Percentiles rank a stretch among this genome's conserved stretches.
Evolutionary conservation across 768 basidiomycete genomes (phyloP).

Genomic region (Naganishia antarctica): DNA sequence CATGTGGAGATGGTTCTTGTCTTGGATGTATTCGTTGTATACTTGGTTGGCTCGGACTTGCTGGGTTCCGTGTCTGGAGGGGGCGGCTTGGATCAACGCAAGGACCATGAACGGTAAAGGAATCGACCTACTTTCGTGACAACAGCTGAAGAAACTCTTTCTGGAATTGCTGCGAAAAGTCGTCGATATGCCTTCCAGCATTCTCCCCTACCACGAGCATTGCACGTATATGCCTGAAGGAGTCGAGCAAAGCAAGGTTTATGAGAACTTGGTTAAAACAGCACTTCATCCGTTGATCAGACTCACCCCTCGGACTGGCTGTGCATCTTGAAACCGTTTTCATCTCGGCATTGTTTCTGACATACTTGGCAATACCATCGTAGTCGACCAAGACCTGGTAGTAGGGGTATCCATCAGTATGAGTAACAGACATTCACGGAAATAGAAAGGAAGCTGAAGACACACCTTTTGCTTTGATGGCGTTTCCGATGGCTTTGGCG

Average conservation of each 20-base stretch:
- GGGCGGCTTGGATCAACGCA: not conserved
- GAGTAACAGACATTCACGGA: not conserved
- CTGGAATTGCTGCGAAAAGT: constrained; percentile 84
- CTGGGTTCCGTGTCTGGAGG: constrained; percentile 79
- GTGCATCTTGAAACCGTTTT: constrained; percentile 99
- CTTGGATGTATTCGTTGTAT: constrained; percentile 95
- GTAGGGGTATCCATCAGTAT: not conserved
- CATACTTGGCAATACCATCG: constrained; percentile 99
- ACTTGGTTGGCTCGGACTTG: constrained; percentile 90
- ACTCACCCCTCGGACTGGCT: constrained; percentile 51
- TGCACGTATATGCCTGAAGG: constrained; percentile 72
- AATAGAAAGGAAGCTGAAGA: not conserved
- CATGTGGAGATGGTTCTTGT: constrained; percentile 94
- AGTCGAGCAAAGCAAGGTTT: too few relatives aligned
- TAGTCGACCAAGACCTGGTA: constrained; percentile 69
- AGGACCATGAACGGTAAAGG: not conserved
- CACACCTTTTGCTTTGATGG: constrained; percentile 86
- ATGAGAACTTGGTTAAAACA: not conserved
- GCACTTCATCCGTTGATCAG: not conserved
- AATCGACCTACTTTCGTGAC: constrained; percentile 64
- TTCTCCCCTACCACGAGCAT: constrained; percentile 96
- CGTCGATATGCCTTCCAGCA: constrained; percentile 83
- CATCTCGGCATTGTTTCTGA: constrained; percentile 93
- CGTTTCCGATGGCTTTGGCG: constrained; percentile 57
- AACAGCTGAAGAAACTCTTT: constrained; percentile 85